These are phyloP conservation scores for Ampelomyces quisqualis DNA, from an alignment of 2,329 filamentous ascomycete species.

Conservation along the genomic window DNA sequence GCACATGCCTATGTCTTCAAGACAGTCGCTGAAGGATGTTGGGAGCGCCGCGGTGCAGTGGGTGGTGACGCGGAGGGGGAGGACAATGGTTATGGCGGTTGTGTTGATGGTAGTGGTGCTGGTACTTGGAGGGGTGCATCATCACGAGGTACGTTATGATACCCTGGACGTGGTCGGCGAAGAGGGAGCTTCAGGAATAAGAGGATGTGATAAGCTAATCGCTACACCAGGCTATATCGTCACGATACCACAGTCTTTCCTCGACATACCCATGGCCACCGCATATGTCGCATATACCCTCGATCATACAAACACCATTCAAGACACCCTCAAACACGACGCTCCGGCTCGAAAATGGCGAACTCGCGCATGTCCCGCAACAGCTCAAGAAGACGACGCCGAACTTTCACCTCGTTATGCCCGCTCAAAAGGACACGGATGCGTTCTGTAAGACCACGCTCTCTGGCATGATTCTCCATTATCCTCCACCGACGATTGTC, in stretches of 20 bases:
- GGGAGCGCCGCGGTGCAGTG: constrained; percentile 34
- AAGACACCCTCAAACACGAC: constrained; percentile 38
- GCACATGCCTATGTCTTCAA: constrained; percentile 28
- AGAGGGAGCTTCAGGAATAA: no score
- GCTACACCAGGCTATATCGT: constrained; percentile 23
- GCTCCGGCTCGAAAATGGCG: constrained; percentile 38
- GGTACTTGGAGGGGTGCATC: constrained; percentile 19
- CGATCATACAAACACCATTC: constrained; percentile 29
- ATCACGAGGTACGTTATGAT: constrained; percentile 20
- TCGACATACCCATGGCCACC: constrained; percentile 35
- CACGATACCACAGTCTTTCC: constrained; percentile 29
- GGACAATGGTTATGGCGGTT: constrained; percentile 23
- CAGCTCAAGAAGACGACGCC: constrained; percentile 37
- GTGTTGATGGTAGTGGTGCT: constrained; percentile 24
- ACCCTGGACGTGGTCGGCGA: background rate
- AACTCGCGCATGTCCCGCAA: constrained; percentile 28
- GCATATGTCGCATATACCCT: constrained; percentile 24
- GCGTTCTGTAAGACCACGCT: constrained; percentile 60
- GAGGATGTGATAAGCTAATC: no score
- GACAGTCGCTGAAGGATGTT: constrained; percentile 23
- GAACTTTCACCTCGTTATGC: constrained; percentile 58
- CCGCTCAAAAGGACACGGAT: constrained; percentile 50
- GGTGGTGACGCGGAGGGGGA: constrained; percentile 33
- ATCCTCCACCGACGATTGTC: constrained; percentile 59
- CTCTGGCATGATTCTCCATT: constrained; percentile 60